Evolutionary conservation across 75 land plant genomes (phyloP), one percentile per base, ranked within the genome.

Genomic region (Cupressus sempervirens): DNA sequence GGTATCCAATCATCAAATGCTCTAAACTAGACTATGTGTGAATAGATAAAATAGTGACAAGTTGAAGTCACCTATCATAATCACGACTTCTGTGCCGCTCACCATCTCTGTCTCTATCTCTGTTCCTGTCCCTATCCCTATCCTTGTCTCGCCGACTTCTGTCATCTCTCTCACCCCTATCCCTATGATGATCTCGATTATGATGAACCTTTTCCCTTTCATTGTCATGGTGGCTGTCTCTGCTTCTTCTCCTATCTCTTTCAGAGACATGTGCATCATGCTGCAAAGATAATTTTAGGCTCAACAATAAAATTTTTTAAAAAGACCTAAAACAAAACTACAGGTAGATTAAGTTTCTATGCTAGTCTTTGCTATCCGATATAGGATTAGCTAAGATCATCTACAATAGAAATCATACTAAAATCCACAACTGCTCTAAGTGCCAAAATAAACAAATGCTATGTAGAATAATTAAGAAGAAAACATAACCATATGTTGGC

Each of bases 41-140:
- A 76, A 76, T 40, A 41, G 76, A 74, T 76, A 23, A 76, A 76
- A 20, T 23, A 20, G 46, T 20, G 45, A 23, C 45, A 20, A 43
- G 20, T 76, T 20, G 23, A 41, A 76, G 45, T 76, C 45, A 85
- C 91, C 93, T 89, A 16, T 89, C 91, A 88, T 34, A 77, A 83
- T 86, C 91, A 65, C 93, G 83, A 73, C 86, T 85, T 20, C 90
- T 83, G 68, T 85, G 87, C 46, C 91, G 86, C 35, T 92, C 94
- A 70, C 83, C 80, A 74, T 88, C 92, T 56, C 84, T 85, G 20
- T 90, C 91, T 30, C 87, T 84, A 35, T 79, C 84, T 36, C 85
- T 50, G 53, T 50, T 15, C 53, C 14, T 75, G 34, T 89, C 89
- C 38, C 86, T 88, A 20, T 88, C 88, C 38, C 85, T 84, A 18